These are phyloP conservation scores for Centella asiatica DNA, from an alignment of 129 eudicot species.

Conservation along the genomic window DNA sequence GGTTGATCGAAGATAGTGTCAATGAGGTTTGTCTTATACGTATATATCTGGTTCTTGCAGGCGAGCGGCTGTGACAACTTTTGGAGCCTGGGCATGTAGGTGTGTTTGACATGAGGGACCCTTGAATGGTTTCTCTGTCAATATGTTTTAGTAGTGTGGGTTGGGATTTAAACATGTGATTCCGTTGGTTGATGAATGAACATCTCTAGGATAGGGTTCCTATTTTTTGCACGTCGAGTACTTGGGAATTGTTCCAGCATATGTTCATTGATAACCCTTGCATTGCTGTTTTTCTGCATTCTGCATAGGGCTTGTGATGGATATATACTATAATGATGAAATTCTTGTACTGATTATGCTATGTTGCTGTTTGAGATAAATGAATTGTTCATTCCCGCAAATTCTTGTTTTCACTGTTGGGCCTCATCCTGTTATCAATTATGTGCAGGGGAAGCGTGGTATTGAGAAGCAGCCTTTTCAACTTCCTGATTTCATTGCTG, in stretches of 20 bases:
- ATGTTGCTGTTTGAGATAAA: not conserved
- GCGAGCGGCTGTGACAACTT: conserved; percentile 79
- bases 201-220: conserved; percentile 1
- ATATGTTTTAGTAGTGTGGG: conserved; percentile 33
- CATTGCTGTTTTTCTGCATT: conserved; percentile 13
- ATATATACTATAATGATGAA: not conserved
- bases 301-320: conserved; percentile 15
- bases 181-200: conserved; percentile 4
- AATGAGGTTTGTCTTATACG: conserved; percentile 96
- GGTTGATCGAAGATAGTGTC: conserved; percentile 53
- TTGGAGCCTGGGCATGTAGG: conserved; percentile 93
- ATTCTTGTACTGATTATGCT: conserved; percentile 9
- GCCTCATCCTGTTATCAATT: conserved; percentile 40
- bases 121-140: conserved; percentile 32
- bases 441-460: conserved; percentile 95
- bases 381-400: not conserved
- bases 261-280: conserved; percentile 18
- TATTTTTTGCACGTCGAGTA: conserved; percentile 2
- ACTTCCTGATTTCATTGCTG: conserved; percentile 98
- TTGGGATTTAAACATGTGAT: conserved; percentile 37
- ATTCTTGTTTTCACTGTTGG: conserved; percentile 2
- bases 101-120: conserved; percentile 67
- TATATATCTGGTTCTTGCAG: conserved; percentile 99
- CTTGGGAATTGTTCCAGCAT: not conserved
- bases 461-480: conserved; percentile 97